Base-by-base conservation (phyloP, 768 basidiomycete genomes). In the Suillus clintonianus region DNA sequence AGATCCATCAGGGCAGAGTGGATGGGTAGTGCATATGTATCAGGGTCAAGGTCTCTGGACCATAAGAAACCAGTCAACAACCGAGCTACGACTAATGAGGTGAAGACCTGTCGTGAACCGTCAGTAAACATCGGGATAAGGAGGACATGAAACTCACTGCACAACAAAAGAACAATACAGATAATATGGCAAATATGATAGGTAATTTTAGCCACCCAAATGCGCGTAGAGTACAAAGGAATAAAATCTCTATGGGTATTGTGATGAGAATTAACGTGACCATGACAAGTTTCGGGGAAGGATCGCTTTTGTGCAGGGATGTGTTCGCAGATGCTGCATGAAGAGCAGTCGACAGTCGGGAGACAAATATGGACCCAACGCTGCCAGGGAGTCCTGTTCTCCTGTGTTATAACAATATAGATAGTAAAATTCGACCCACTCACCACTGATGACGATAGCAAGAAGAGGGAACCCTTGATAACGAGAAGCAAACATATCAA, bases 11-110 rank as follows among this genome's bases (percentile, higher is more conserved):
- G 71, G 1, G 95, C 92, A 13, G 92, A 94, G 67, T 97, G 95
- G 32, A 97, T 85, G 9, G 95, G 95, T n/a, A 98, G 78, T 2
- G 94, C 94, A 73, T 97, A 96, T 77, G 91, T 89, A 73, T 98
- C 95, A 6, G 95, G 95, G 73, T 98, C 95, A 32, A 87, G 81
- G 13, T 85, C 81, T 61, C 80, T 86, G 0, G 84, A 83, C 94
- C 95, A 97, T 32, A 97, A 83, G 71, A 86, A 88, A 50, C 85
- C 77, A 2, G 94, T 95, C 56, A 95, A 79, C 13, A 72, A 69
- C 57, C 81, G 85, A 1, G 92, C 94, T 39, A 91, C 74, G 34
- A 82, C 30, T 5, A 98, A 82, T 2, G 95, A 95, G 63, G 86
- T 76, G 14, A 82, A 73, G 32, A 91, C 89, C 94, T 97, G 70